These are phyloP conservation scores for Eucalyptus cloeziana DNA, from an alignment of 345 rosid genomes.

Conservation along the genomic window DNA sequence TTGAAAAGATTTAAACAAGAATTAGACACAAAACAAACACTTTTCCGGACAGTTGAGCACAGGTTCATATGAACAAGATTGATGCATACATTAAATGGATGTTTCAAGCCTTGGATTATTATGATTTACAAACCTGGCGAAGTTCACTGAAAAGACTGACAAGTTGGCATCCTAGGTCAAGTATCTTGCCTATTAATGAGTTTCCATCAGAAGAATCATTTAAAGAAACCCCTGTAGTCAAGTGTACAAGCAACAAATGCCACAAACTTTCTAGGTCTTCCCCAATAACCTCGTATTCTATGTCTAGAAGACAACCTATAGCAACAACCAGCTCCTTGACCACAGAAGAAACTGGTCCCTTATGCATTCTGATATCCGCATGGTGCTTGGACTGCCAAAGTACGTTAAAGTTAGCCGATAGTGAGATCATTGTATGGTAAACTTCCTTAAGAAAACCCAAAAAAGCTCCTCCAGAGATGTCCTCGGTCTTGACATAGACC, in stretches of 20 bases:
- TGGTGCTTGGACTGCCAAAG: conserved; percentile 10
- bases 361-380: conserved; percentile 6
- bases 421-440: conserved; percentile 31
- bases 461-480: conserved; percentile 68
- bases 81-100: neutral
- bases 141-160: conserved; percentile 71
- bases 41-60: neutral
- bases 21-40: neutral
- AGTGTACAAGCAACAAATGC: conserved; percentile 45
- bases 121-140: conserved; percentile 67
- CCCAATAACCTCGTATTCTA: conserved; percentile 70
- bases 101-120: neutral
- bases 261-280: conserved; percentile 59
- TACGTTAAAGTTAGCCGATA: conserved; percentile 20
- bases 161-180: conserved; percentile 60
- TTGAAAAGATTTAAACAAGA: neutral
- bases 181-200: conserved; percentile 25
- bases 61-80: neutral
- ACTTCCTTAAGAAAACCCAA: conserved; percentile 56
- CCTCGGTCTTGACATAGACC: conserved; percentile 64
- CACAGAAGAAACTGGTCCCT: conserved; percentile 23
- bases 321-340: conserved; percentile 56
- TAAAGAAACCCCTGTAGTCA: conserved; percentile 25
- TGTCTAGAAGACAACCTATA: conserved; percentile 48
- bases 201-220: conserved; percentile 15